Evolutionary conservation across 129 eudicot species (phyloP), one percentile per base, ranked within the genome.

Genomic region (Gnaphalium uliginosum): DNA sequence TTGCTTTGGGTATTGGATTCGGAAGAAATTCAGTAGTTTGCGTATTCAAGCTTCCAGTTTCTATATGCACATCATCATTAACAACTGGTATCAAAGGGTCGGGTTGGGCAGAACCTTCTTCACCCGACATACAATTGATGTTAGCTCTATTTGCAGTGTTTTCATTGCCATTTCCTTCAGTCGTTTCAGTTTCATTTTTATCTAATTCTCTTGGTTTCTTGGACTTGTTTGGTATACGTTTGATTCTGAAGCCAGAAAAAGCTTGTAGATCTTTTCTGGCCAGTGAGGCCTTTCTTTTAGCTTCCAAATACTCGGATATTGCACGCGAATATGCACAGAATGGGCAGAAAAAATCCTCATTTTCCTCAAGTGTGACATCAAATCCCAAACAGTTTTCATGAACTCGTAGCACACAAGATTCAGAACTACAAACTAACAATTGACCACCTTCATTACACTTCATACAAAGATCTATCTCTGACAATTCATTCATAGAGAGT

Each of bases 241-340:
- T 67, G 46, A 71, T 70, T 4, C 37, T 75, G 56, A 78, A 79
- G 60, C 81, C 56, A 48, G 82, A 77, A 82, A 89, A 94, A 17
- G 63, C 77, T 22, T 81, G 75, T 30, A 94, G 78, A 63, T 84
- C 76, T 64, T 84, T 90, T 81, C 87, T 90, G 39, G 97, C 87
- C 76, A 69, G 33, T 68, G 86, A 74, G 23, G 61, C 77, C 68
- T 77, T 86, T 74, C 58, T 81, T 90, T 85, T 89, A 68, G 76
- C 82, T 72, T 85, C 85, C 37, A 64, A 24, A 74, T 78, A 94
- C 79, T 84, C 75, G 2, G 93, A 82, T 63, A 85, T 80, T 27
- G 93, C 91, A 74, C 73, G 87, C 41, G 90, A 85, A 86, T 90
- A 94, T 27, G 87, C 84, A 81, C 98, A 94, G 65, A 88, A 87